Evolutionary conservation across 345 rosid species (phyloP).

Genomic region (Rhodomyrtus tomentosa): DNA sequence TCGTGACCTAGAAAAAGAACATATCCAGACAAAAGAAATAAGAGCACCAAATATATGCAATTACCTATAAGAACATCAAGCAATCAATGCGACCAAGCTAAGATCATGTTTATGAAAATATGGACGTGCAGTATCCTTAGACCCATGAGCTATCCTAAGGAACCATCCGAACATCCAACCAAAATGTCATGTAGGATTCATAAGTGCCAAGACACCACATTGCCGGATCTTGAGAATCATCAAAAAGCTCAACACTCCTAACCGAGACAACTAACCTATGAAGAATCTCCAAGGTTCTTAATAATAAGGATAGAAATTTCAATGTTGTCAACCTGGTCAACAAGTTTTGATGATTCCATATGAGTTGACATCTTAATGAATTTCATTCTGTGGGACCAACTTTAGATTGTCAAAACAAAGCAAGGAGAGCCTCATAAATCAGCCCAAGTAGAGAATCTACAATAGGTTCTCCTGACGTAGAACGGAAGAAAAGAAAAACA

Average conservation of each 20-base stretch:
- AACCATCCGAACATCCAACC: neutral
- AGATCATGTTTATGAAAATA: neutral
- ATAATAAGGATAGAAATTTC: neutral
- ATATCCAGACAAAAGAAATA: neutral
- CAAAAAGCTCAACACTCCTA: neutral
- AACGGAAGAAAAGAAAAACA: neutral
- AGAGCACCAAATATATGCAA: neutral
- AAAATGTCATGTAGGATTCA: neutral
- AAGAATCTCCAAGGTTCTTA: neutral
- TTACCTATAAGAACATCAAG: neutral
- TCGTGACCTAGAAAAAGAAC: neutral
- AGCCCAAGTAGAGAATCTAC: neutral
- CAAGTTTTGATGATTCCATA: neutral
- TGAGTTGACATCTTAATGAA: neutral
- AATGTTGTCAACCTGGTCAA: neutral
- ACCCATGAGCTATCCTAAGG: neutral
- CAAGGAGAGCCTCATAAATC: neutral
- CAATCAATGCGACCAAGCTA: neutral
- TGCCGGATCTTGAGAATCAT: neutral
- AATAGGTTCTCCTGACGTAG: neutral
- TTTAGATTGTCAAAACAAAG: neutral
- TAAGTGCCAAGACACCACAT: neutral
- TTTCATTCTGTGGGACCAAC: neutral
- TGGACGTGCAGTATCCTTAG: neutral
- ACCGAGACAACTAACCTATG: neutral